phyloP scores from a whole-genome alignment of 2,329 filamentous ascomycete species.

The Pseudomassariella vexata region DNA sequence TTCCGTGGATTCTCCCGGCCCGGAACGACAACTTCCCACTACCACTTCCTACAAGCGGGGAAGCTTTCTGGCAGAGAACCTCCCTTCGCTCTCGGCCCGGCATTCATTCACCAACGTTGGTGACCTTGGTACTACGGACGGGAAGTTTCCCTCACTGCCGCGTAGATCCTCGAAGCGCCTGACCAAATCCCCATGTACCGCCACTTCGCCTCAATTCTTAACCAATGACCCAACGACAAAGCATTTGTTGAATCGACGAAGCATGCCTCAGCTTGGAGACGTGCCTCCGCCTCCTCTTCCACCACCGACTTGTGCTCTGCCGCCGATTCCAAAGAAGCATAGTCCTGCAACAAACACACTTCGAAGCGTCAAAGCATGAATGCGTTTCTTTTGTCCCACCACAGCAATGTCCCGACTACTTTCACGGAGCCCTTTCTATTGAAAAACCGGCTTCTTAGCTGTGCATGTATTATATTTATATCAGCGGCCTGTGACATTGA shows the following conservation, averaged over 20 bases:
- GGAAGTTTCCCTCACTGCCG: background rate
- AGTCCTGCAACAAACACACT: too few species aligned
- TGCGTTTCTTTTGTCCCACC: too few species aligned
- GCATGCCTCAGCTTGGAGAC: conserved; percentile 11
- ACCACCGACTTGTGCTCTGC: conserved; percentile 11
- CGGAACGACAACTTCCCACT: conserved; percentile 1
- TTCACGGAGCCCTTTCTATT: too few species aligned
- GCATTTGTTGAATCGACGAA: conserved; percentile 6
- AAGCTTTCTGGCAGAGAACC: conserved; percentile 2
- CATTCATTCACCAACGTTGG: conserved; percentile 1
- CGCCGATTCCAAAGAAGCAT: conserved; percentile 11
- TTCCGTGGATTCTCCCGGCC: background rate
- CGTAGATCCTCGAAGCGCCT: background rate
- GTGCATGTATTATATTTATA: too few species aligned
- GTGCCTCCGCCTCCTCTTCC: conserved; percentile 10
- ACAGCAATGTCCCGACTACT: too few species aligned
- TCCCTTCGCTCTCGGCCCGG: background rate
- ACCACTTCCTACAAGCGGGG: conserved; percentile 3
- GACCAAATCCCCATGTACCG: conserved; percentile 1
- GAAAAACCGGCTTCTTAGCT: too few species aligned
- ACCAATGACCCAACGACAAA: conserved; percentile 4
- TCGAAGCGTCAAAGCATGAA: too few species aligned
- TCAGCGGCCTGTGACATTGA: too few species aligned
- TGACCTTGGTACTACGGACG: background rate
- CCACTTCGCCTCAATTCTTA: conserved; percentile 2